A percentile compares a stretch with the other conserved stretches of the same genome.
Evolutionary conservation across 257 asterid genomes (phyloP).

Genomic region (Solanum lycopersicoides): DNA sequence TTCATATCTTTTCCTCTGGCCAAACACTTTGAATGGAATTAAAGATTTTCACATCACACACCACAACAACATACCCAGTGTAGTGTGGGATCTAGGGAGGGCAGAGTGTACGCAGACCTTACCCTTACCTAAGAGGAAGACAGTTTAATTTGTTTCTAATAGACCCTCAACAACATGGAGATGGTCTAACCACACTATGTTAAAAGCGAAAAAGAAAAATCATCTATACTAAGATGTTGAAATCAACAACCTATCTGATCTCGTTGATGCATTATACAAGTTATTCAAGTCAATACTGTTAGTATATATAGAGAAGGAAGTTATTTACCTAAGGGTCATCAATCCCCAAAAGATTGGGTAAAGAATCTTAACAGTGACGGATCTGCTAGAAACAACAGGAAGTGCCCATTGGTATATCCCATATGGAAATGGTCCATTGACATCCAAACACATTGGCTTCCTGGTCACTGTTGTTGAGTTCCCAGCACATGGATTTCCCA

Average conservation of each 20-base stretch:
- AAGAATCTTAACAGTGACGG: slow-evolving; percentile 69
- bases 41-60: background rate
- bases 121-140: background rate
- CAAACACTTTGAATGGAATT: background rate
- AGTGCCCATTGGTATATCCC: slow-evolving; percentile 92
- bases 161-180: background rate
- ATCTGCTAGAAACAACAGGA: slow-evolving; percentile 77
- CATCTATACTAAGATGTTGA: background rate
- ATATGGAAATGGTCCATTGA: slow-evolving; percentile 62
- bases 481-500: slow-evolving; percentile 52
- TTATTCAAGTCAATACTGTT: background rate
- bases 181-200: background rate
- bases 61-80: background rate
- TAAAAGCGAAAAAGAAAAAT: background rate
- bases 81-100: too few relatives aligned
- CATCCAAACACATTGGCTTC: slow-evolving; percentile 55
- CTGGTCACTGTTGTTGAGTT: slow-evolving; percentile 26
- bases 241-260: background rate
- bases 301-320: background rate
- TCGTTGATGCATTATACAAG: background rate
- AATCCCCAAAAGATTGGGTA: slow-evolving; percentile 96
- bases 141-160: too few relatives aligned
- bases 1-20: background rate
- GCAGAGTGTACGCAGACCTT: background rate
- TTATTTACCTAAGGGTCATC: slow-evolving; percentile 74